These are phyloP conservation scores for Tillandsia leiboldiana DNA, from an alignment of 176 grass and related monocot species.

Conservation along the genomic window DNA sequence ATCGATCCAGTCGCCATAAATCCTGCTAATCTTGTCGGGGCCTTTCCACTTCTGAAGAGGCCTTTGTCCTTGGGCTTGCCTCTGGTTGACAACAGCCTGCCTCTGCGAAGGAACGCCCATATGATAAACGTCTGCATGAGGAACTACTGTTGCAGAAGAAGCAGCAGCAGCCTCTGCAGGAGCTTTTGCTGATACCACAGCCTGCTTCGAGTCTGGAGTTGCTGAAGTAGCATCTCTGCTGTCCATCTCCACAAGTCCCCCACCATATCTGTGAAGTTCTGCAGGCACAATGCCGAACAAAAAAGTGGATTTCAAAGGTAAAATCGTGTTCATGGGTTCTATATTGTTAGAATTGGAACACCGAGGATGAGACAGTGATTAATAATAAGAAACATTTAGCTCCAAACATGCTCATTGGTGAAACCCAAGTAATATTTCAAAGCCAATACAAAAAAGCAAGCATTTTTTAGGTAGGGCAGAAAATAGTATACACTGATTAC, in stretches of 20 bases:
- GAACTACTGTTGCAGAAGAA: slow-evolving; percentile 20
- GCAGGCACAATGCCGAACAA: slow-evolving; percentile 10
- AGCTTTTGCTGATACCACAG: slow-evolving; percentile 35
- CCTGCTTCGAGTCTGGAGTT: slow-evolving; percentile 57
- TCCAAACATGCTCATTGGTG: too few species aligned
- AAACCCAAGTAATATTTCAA: background rate
- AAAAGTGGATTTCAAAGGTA: background rate
- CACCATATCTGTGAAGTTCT: slow-evolving; percentile 95
- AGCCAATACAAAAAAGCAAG: background rate
- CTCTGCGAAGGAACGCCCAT: slow-evolving; percentile 52
- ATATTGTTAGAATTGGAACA: too few species aligned
- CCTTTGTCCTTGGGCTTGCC: slow-evolving; percentile 56
- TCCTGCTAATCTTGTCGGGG: slow-evolving; percentile 89
- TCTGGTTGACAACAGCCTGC: slow-evolving; percentile 40
- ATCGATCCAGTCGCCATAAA: slow-evolving; percentile 93
- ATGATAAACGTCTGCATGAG: slow-evolving; percentile 67
- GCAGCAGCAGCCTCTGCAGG: slow-evolving; percentile 24
- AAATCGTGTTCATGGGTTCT: background rate
- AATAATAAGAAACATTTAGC: too few species aligned
- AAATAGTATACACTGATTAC: too few species aligned
- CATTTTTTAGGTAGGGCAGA: too few species aligned
- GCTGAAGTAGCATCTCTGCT: slow-evolving; percentile 36
- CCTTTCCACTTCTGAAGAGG: slow-evolving; percentile 94
- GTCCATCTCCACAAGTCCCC: slow-evolving; percentile 57
- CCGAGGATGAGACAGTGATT: too few species aligned